Evolutionary conservation across 225 moss, liverwort and hornwort genomes (phyloP).

Genomic region (Anthoceros angustus): DNA sequence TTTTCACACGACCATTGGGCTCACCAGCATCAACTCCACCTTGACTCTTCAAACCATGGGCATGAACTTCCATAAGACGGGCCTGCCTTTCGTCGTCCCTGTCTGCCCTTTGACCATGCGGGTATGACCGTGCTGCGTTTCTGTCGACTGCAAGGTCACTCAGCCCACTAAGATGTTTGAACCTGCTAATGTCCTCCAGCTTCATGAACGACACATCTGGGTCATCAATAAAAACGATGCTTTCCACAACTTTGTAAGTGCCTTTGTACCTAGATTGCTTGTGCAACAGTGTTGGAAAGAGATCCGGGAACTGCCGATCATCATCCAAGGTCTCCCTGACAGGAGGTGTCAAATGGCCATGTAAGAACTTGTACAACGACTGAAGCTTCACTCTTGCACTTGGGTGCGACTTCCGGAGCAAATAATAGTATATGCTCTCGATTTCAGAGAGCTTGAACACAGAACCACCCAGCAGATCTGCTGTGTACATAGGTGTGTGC

Average conservation of each 20-base stretch:
- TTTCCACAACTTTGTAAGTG: constrained; percentile 95
- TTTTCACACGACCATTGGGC: constrained; percentile 47
- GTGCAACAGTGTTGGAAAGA: constrained; percentile 79
- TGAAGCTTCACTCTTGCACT: constrained; percentile 95
- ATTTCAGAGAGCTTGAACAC: constrained; percentile 95
- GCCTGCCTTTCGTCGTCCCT: constrained; percentile 97
- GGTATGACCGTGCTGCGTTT: constrained; percentile 70
- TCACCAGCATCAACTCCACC: constrained; percentile 30
- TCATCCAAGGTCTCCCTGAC: constrained; percentile 87
- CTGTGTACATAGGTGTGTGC: constrained; percentile 52
- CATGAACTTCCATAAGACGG: constrained; percentile 57
- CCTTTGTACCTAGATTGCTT: constrained; percentile 91
- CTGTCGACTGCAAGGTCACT: constrained; percentile 53
- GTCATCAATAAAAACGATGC: constrained; percentile 84
- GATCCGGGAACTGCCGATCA: constrained; percentile 72
- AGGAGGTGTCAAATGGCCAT: constrained; percentile 90
- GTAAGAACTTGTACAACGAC: constrained; percentile 84
- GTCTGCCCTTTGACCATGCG: constrained; percentile 82
- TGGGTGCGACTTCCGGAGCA: constrained; percentile 77
- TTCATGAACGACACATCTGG: constrained; percentile 55
- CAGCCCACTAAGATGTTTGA: constrained; percentile 79
- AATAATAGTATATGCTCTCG: constrained; percentile 86
- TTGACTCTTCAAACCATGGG: constrained; percentile 33
- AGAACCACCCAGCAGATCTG: constrained; percentile 65
- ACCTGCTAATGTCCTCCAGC: constrained; percentile 63